Percentiles rank a stretch among this genome's conserved stretches.
These are phyloP conservation scores for Apocynum venetum DNA, from an alignment of 257 asterid genomes.

Conservation along the genomic window DNA sequence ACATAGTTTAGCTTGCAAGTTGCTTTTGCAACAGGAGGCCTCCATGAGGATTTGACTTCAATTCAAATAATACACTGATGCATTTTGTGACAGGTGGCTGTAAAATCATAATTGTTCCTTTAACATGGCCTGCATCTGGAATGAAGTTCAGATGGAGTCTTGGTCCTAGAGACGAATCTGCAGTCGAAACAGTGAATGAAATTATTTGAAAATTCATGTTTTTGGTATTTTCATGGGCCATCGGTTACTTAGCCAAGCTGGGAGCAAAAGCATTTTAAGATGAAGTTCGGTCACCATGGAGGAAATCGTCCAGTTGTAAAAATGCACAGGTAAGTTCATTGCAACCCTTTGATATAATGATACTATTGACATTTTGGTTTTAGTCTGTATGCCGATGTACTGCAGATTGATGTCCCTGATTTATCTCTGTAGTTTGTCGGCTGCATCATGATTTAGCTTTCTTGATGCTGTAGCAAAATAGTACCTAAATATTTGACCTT, in stretches of 20 bases:
- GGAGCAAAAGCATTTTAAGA: slow-evolving; percentile 92
- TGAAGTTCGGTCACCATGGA: slow-evolving; percentile 98
- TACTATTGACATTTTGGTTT: neutral
- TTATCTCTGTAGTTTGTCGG: neutral
- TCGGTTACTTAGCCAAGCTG: slow-evolving; percentile 96
- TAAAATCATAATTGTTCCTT: slow-evolving; percentile 87
- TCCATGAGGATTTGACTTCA: slow-evolving; percentile 1
- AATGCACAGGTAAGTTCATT: slow-evolving; percentile 75
- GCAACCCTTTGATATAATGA: neutral
- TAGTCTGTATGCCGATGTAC: neutral
- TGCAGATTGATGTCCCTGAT: neutral
- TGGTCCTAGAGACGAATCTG: slow-evolving; percentile 98
- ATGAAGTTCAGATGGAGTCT: slow-evolving; percentile 88
- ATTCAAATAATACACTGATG: slow-evolving; percentile 20
- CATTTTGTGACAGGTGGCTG: slow-evolving; percentile 67
- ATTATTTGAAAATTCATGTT: slow-evolving; percentile 70
- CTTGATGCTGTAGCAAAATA: neutral
- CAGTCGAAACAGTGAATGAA: slow-evolving; percentile 78
- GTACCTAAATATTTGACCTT: neutral
- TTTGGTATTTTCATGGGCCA: slow-evolving; percentile 99
- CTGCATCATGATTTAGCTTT: slow-evolving; percentile 1
- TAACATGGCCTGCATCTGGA: slow-evolving; percentile 89
- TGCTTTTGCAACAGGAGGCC: slow-evolving; percentile 13
- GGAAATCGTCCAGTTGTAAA: slow-evolving; percentile 98
- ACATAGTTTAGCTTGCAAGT: too few relatives aligned